Evolutionary conservation across 1,139 yeast species (phyloP), one percentile per base, ranked within the genome.

Genomic region (Suhomyces panamericanus): DNA sequence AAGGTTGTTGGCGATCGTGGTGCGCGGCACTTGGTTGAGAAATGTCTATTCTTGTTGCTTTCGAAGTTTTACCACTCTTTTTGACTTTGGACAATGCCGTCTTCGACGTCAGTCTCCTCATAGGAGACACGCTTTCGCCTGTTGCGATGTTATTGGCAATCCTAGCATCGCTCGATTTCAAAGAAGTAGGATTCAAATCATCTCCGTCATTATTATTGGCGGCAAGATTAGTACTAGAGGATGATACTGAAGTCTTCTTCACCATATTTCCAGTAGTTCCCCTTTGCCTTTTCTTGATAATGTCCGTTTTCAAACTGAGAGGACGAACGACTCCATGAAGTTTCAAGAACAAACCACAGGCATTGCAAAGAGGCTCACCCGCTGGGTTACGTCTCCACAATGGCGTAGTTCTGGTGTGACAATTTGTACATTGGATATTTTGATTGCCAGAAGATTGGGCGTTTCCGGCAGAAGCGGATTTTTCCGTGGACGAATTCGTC

Each of bases 321-420:
- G 66, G 66, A n/a, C 66, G 43, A 22, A 59, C 63, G 5, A 61
- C 61, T 10, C 66, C 66, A 32, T 62, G 66, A 13, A 62, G 48
- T 46, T 62, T 62, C 46, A 61, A 51, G 32, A 61, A 62, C 33
- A 62, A 52, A 1, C 66, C 66, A 46, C 66, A 62, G 8, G 66
- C 66, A 43, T 62, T 62, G 41, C 66, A 62, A 37, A 62, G 52
- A 1, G 64, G 64, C 45, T 60, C 60, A 4, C 66, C 66, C 39
- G 61, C 59, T 2, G 64, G 63, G 42, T 61, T 60, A 39, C 65
- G 53, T 26, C 66, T 46, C 66, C 66, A 62, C 12, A 62, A 48
- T 4, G 66, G 66, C 0, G 66, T 62, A 5, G 64, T 61, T 29
- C 55, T 55, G 10, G 65, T 62, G 44, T 57, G 61, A 42, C 66